These are phyloP conservation scores for Pseudogymnoascus sp. DNA, from an alignment of 2,329 filamentous ascomycete species.

Conservation along the genomic window DNA sequence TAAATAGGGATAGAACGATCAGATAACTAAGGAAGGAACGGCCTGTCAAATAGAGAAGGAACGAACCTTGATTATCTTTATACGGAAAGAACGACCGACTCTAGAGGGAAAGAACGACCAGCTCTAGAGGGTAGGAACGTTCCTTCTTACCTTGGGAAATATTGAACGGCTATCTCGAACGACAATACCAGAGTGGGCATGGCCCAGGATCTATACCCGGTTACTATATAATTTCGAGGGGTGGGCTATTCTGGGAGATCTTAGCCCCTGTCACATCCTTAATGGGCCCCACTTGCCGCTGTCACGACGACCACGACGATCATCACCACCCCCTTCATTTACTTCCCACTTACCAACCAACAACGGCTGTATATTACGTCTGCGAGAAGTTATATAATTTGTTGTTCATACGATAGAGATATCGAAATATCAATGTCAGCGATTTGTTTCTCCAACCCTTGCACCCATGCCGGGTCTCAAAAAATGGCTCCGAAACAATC, in stretches of 20 bases:
- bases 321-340: not conserved
- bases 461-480: not conserved
- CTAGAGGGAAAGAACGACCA: too few species aligned
- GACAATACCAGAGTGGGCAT: not conserved
- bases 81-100: too few species aligned
- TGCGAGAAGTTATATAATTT: not conserved
- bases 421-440: not conserved
- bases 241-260: not conserved
- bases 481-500: not conserved
- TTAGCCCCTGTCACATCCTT: not conserved
- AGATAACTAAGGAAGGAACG: too few species aligned
- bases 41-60: too few species aligned
- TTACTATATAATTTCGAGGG: too few species aligned
- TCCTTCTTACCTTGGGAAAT: too few species aligned
- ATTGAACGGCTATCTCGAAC: not conserved
- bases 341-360: not conserved
- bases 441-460: not conserved
- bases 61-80: too few species aligned
- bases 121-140: too few species aligned
- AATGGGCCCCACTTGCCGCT: not conserved
- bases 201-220: not conserved
- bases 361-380: not conserved
- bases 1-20: too few species aligned
- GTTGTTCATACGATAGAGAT: not conserved
- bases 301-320: not conserved